Percentiles rank a stretch among this genome's conserved stretches.
Conservation (phyloP, 2,329 filamentous ascomycete genomes). For the Apiospora rasikravindrae region DNA sequence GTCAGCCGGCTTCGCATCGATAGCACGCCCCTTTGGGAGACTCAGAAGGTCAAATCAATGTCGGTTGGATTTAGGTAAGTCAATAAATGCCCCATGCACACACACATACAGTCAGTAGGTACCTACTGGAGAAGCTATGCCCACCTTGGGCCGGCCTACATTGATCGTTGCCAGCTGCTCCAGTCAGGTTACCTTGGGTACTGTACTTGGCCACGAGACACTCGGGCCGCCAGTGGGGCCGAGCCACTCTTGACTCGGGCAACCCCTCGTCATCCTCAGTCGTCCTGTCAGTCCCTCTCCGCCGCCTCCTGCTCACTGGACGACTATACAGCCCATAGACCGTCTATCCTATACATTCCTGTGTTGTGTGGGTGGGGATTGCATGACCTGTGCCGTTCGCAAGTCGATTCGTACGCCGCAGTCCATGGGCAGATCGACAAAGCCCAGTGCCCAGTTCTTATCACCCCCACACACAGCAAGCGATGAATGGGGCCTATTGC, state of each 20-base stretch:
- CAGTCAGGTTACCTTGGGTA: neutral
- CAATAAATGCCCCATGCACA: neutral
- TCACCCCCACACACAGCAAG: neutral
- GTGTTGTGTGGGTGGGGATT: neutral
- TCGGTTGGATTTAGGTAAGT: neutral
- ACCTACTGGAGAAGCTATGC: neutral
- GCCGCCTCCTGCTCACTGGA: neutral
- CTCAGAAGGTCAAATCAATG: neutral
- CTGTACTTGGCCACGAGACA: neutral
- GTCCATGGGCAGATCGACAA: neutral
- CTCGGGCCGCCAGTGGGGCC: conserved; percentile 12
- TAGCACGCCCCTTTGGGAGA: neutral
- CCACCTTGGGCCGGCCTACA: conserved; percentile 14
- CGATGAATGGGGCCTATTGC: too few species aligned
- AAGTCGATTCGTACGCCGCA: neutral
- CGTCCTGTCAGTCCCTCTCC: neutral
- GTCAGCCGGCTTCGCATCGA: neutral
- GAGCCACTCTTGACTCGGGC: conserved; percentile 9
- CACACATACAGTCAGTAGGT: neutral
- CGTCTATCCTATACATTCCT: neutral
- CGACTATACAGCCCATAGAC: too few species aligned
- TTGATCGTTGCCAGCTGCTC: neutral
- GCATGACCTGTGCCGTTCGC: neutral
- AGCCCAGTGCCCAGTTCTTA: neutral
- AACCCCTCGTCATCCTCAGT: neutral